These are phyloP conservation scores for Malassezia restricta DNA, from an alignment of 1,284 basidiomycete species.

Conservation along the genomic window DNA sequence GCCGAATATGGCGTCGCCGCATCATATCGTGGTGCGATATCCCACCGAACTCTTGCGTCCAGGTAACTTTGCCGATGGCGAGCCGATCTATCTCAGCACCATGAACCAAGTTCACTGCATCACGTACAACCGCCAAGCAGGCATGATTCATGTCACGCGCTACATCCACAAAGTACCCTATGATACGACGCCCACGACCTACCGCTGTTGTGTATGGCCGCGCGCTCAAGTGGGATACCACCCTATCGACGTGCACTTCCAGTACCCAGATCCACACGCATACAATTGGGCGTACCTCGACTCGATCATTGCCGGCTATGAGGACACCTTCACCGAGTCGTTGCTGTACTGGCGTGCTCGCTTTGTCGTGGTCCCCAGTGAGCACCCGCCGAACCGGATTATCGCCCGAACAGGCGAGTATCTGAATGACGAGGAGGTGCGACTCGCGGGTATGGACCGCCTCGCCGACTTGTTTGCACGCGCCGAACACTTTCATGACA, in stretches of 20 bases:
- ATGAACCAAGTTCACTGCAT: conserved; percentile 89
- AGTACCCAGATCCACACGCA: conserved; percentile 59
- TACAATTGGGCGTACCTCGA: conserved; percentile 48
- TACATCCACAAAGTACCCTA: conserved; percentile 66
- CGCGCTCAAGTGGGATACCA: conserved; percentile 76
- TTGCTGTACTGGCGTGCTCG: conserved; percentile 73
- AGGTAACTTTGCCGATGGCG: conserved; percentile 37
- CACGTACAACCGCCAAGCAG: conserved; percentile 63
- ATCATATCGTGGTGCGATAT: conserved; percentile 26
- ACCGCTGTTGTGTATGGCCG: conserved; percentile 85
- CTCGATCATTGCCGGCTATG: conserved; percentile 46
- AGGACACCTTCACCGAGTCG: conserved; percentile 38
- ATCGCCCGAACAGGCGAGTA: conserved; percentile 35
- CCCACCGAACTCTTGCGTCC: conserved; percentile 43
- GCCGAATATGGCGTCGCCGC: conserved; percentile 16
- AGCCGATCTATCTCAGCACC: conserved; percentile 78
- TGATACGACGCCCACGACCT: conserved; percentile 55
- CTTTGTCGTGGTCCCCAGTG: conserved; percentile 82
- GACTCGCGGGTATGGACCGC: conserved; percentile 78
- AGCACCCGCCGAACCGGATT: conserved; percentile 56
- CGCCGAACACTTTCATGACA: conserved; percentile 21
- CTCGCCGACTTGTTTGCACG: conserved; percentile 66
- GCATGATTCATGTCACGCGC: conserved; percentile 73
- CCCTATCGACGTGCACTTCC: conserved; percentile 63
- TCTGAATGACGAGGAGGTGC: conserved; percentile 67